A percentile compares a stretch with the other conserved stretches of the same genome.
phyloP scores from a whole-genome alignment of 345 rosid species.

The Brassica juncea region DNA sequence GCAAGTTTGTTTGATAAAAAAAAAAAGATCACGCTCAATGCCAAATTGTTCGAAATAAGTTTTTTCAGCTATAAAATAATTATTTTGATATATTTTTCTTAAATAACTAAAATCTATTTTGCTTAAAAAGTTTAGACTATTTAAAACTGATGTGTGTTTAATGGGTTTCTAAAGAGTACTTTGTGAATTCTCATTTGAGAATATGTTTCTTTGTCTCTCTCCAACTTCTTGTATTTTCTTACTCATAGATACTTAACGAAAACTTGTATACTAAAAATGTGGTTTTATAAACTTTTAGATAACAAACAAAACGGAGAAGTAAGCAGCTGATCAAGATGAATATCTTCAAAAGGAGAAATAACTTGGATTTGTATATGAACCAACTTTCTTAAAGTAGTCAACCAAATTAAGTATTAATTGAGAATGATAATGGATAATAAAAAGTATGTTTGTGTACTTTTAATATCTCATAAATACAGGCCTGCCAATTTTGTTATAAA shows the following conservation, averaged over 20 bases:
- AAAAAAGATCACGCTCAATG: too few relatives aligned
- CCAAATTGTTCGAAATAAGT: too few relatives aligned
- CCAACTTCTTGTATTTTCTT: background rate
- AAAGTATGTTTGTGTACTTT: background rate
- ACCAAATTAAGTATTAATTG: background rate
- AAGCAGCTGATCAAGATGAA: background rate
- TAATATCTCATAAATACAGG: background rate
- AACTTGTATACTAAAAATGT: background rate
- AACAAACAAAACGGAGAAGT: background rate
- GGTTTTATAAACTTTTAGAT: background rate
- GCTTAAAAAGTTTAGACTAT: background rate
- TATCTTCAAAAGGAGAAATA: background rate
- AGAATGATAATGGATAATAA: background rate
- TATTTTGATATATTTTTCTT: background rate
- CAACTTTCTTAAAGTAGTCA: background rate
- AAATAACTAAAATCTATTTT: background rate
- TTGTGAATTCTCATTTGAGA: background rate
- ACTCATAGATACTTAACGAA: background rate
- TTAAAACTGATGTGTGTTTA: background rate
- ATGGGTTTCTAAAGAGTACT: background rate
- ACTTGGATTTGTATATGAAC: background rate
- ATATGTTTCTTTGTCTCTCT: background rate
- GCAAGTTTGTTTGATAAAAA: too few relatives aligned
- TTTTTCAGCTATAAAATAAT: too few relatives aligned
- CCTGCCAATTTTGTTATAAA: background rate